phyloP scores from a whole-genome alignment of 768 basidiomycete species.

The Boletellus emodensis region DNA sequence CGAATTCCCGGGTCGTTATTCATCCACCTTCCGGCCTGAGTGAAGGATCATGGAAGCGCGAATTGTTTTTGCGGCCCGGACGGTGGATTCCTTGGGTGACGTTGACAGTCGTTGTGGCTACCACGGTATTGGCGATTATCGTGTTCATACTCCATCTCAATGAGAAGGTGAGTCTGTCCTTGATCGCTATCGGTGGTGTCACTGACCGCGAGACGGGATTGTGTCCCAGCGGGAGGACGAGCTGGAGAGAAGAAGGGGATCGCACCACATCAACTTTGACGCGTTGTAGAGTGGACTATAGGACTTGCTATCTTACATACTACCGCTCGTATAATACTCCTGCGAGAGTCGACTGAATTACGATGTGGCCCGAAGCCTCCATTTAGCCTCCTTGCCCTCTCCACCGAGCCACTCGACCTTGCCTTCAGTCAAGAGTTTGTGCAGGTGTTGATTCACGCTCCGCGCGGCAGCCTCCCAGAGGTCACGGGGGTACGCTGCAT shows the following conservation, averaged over 20 bases:
- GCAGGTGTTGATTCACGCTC: conserved; percentile 65
- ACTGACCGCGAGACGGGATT: not conserved
- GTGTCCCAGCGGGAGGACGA: conserved; percentile 82
- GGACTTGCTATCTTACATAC: conserved; percentile 15
- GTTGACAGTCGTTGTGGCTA: conserved; percentile 75
- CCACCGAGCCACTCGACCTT: conserved; percentile 49
- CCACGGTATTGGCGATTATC: conserved; percentile 69
- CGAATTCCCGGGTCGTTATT: conserved; percentile 96
- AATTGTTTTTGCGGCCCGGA: conserved; percentile 89
- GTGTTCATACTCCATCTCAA: conserved; percentile 85
- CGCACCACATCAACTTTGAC: conserved; percentile 98
- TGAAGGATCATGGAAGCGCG: conserved; percentile 68
- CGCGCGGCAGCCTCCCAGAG: conserved; percentile 72
- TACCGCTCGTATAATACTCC: conserved; percentile 3
- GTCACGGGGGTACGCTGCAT: conserved; percentile 65
- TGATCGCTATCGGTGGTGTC: not conserved
- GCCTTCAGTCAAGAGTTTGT: conserved; percentile 67
- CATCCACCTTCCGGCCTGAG: conserved; percentile 61
- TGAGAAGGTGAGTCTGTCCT: conserved; percentile 68
- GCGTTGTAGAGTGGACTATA: conserved; percentile 52
- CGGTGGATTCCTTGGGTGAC: conserved; percentile 99
- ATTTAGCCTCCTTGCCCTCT: conserved; percentile 46
- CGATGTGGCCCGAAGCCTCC: conserved; percentile 34
- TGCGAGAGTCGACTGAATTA: conserved; percentile 2
- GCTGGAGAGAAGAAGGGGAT: conserved; percentile 75